Evolutionary conservation across 176 grass and related monocot genomes (phyloP), one percentile per base, ranked within the genome.

Genomic region (Triticum monococcum): DNA sequence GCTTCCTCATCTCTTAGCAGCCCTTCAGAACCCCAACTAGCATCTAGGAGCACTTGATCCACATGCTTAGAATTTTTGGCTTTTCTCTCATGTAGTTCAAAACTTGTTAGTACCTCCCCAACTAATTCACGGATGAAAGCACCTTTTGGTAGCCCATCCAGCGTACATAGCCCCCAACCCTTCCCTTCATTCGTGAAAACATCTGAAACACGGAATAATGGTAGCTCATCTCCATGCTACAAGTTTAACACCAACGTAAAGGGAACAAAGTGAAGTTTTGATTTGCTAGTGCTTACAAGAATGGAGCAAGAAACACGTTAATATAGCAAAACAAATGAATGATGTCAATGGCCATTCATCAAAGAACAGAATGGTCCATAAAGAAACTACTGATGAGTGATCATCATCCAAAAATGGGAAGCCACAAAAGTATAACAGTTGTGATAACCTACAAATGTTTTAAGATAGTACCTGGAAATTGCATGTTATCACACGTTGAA

Each of bases 141-240:
- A 50, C 95, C 95, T 92, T 90, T 95, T 54, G 95, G 92, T 77
- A 97, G 77, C 63, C 92, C 91, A 28, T 97, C 92, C 70, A 91
- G 64, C 8, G 91, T 84, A 0, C 84, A 72, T 20, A 95, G 46
- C 32, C 95, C 95, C 92, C 95, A 97, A 56, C 95, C 95, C 78
- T 90, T 97, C 57, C 88, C 86, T 66, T 95, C 84, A 12, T 65
- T 20, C 37, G 84, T 97, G 77, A 93, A 86, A 95, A 97, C 40
- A 95, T 91, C 92, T 97, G 63, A 24, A 85, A 23, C 26, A 83
- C 14, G 23, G 32, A 72, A 67, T 26, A 54, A 81, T 60, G 14
- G 74, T 33, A 67, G 18, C 37, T 67, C 71, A 86, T 66, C 16
- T 66, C 50, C 61, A 65, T 82, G 43, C n/a, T 75, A 72, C 50